A percentile compares a stretch with the other conserved stretches of the same genome.
Evolutionary conservation across 768 basidiomycete genomes (phyloP).

Genomic region (Amanita brunnescens): DNA sequence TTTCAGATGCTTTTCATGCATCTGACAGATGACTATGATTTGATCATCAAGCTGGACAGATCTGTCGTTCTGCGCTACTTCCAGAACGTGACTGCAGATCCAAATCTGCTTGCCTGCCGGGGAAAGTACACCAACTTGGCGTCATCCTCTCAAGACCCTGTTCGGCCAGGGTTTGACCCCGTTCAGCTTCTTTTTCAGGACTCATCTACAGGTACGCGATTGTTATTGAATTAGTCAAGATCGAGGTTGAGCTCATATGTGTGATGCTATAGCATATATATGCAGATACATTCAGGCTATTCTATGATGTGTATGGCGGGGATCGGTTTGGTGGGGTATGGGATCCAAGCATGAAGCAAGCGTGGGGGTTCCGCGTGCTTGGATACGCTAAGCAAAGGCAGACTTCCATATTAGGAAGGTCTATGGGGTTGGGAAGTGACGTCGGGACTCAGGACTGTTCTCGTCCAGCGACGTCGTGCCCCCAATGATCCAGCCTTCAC

Average conservation of each 20-base stretch:
- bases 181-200: slow-evolving; percentile 59
- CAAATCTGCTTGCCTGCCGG: slow-evolving; percentile 32
- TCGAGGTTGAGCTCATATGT: not conserved
- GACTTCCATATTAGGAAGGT: too few species aligned
- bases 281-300: slow-evolving; percentile 70
- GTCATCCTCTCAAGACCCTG: slow-evolving; percentile 16
- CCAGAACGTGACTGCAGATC: slow-evolving; percentile 56
- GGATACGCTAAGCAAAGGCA: too few species aligned
- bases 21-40: slow-evolving; percentile 77
- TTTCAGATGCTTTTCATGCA: slow-evolving; percentile 63
- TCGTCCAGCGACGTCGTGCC: too few species aligned
- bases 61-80: slow-evolving; percentile 58
- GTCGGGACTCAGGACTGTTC: too few species aligned
- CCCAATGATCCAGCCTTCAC: too few species aligned
- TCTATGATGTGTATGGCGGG: slow-evolving; percentile 80
- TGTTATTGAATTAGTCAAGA: too few species aligned
- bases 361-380: slow-evolving; percentile 70
- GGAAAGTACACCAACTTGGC: slow-evolving; percentile 40
- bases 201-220: slow-evolving; percentile 52
- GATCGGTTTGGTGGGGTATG: slow-evolving; percentile 75
- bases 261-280: slow-evolving; percentile 46
- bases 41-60: slow-evolving; percentile 69
- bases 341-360: slow-evolving; percentile 61
- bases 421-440: too few species aligned
- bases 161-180: slow-evolving; percentile 76